Conservation (phyloP, 108 stramenopile genomes). For the Pseudonitzschia delicatissima region DNA sequence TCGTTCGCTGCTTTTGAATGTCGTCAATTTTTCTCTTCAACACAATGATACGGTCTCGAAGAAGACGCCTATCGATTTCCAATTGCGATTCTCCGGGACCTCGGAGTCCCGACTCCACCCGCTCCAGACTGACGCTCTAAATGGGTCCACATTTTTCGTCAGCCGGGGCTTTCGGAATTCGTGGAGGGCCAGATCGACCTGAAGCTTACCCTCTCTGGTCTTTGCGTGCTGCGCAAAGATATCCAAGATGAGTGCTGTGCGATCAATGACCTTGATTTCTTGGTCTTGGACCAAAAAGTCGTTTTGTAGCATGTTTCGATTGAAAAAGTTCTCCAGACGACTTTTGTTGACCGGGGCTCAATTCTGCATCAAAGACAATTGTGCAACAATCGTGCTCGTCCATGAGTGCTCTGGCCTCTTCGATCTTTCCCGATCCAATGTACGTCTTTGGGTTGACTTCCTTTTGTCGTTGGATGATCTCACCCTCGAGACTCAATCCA, state of each 20-base stretch:
- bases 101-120: constrained; percentile 89
- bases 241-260: constrained; percentile 95
- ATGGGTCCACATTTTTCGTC: constrained; percentile 96
- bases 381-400: constrained; percentile 57
- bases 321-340: constrained; percentile 78
- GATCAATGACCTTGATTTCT: constrained; percentile 87
- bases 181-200: constrained; percentile 92
- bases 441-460: constrained; percentile 92
- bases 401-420: constrained; percentile 64
- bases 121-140: constrained; percentile 89
- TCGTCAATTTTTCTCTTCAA: constrained; percentile 89
- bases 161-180: constrained; percentile 93
- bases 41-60: constrained; percentile 88
- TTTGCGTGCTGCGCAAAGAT: constrained; percentile 96
- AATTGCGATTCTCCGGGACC: constrained; percentile 95
- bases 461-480: constrained; percentile 85
- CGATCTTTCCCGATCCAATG: constrained; percentile 82
- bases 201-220: constrained; percentile 92
- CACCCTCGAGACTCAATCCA: constrained; percentile 74
- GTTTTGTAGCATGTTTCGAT: constrained; percentile 70
- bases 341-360: constrained; percentile 93
- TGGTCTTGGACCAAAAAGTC: constrained; percentile 62
- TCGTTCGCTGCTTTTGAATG: constrained; percentile 84
- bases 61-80: constrained; percentile 91
- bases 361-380: constrained; percentile 94